Evolutionary conservation across 192 early-diverging fungal species (phyloP).

Genomic region (Coemansia sp.): DNA sequence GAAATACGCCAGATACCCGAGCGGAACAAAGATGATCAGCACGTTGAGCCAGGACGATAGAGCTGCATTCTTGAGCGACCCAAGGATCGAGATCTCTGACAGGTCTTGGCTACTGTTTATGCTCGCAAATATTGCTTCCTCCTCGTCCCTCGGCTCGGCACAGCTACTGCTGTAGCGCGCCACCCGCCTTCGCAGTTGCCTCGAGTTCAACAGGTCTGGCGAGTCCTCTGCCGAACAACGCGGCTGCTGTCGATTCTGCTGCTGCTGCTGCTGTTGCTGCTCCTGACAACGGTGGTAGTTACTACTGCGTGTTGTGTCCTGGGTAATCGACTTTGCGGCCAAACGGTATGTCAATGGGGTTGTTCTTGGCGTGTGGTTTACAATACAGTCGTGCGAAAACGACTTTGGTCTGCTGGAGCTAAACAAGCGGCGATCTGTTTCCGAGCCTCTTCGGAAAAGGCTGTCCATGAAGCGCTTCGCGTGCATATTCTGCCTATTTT

Average conservation of each 20-base stretch:
- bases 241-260: background rate
- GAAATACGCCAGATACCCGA: slow-evolving; percentile 70
- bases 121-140: slow-evolving; percentile 1
- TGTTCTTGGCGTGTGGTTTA: background rate
- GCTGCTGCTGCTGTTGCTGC: slow-evolving; percentile 11
- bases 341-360: background rate
- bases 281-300: background rate
- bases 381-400: slow-evolving; percentile 40
- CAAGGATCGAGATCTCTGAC: slow-evolving; percentile 12
- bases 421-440: slow-evolving; percentile 4
- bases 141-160: background rate
- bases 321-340: slow-evolving; percentile 14
- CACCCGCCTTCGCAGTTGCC: slow-evolving; percentile 42
- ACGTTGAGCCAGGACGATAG: slow-evolving; percentile 68
- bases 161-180: slow-evolving; percentile 30
- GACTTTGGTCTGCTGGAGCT: slow-evolving; percentile 17
- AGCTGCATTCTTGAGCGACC: slow-evolving; percentile 37
- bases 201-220: slow-evolving; percentile 48
- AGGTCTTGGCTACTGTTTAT: background rate
- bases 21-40: slow-evolving; percentile 74
- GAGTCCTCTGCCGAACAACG: slow-evolving; percentile 15
- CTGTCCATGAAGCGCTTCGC: background rate
- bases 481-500: background rate
- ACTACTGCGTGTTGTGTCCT: slow-evolving; percentile 1
- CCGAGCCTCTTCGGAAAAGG: background rate